These are phyloP conservation scores for Ministeria vibrans DNA, from an alignment of 78 protist species.

Conservation along the genomic window DNA sequence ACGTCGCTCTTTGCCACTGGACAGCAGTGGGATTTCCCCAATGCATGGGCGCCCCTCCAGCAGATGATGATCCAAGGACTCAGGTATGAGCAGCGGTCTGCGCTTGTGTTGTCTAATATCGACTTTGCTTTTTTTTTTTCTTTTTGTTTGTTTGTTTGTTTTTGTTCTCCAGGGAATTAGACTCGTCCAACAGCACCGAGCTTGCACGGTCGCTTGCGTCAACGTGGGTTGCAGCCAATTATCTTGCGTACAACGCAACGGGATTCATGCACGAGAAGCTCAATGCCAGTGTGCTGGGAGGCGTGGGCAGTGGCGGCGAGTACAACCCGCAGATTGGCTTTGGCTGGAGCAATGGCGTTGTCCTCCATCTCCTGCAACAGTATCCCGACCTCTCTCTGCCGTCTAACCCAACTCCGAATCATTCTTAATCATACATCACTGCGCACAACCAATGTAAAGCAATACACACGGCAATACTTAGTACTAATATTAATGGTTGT, in stretches of 20 bases:
- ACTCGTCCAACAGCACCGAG: not conserved
- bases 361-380: too few relatives aligned
- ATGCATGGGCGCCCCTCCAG: conserved; percentile 60
- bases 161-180: too few relatives aligned
- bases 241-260: conserved; percentile 19
- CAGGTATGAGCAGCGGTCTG: too few relatives aligned
- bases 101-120: not conserved
- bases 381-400: too few relatives aligned
- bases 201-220: conserved; percentile 6
- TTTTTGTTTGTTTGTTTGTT: too few relatives aligned
- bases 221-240: conserved; percentile 32
- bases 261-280: conserved; percentile 11
- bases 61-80: conserved; percentile 28
- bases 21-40: conserved; percentile 65
- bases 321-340: conserved; percentile 58
- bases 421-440: too few relatives aligned
- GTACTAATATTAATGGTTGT: too few relatives aligned
- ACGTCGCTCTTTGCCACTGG: not conserved
- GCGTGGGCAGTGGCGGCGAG: conserved; percentile 66
- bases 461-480: too few relatives aligned
- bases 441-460: too few relatives aligned
- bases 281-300: conserved; percentile 31
- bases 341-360: conserved; percentile 69
- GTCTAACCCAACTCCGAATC: too few relatives aligned
- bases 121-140: not conserved